phyloP scores from a whole-genome alignment of 2,329 filamentous ascomycete species.

The Colletotrichum chlorophyti region DNA sequence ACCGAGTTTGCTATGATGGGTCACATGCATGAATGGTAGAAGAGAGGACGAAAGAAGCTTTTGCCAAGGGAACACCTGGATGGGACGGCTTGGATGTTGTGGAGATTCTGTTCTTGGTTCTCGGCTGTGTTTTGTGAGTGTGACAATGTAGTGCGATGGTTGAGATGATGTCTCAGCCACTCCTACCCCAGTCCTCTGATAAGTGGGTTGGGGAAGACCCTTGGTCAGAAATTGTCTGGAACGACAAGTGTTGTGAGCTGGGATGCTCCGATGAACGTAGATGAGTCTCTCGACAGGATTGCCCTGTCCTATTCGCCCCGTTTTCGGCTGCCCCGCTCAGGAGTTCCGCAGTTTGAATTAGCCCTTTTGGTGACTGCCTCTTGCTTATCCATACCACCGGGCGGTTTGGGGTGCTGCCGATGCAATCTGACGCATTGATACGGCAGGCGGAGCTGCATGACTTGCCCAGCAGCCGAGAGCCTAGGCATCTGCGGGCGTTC shows the following conservation, averaged over 20 bases:
- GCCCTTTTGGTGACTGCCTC: neutral
- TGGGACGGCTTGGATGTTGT: neutral
- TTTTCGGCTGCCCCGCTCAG: constrained; percentile 16
- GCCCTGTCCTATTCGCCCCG: no score
- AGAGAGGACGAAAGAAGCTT: constrained; percentile 21
- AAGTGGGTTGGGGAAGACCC: no score
- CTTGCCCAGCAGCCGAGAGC: constrained; percentile 5
- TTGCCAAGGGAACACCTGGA: constrained; percentile 21
- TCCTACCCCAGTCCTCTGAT: no score
- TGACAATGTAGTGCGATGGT: neutral
- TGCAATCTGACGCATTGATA: constrained; percentile 3
- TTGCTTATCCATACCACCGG: neutral
- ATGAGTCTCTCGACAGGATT: no score
- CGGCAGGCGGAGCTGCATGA: neutral
- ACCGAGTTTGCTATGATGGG: neutral
- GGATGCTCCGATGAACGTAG: no score
- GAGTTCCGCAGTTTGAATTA: neutral
- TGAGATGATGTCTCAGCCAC: constrained; percentile 3
- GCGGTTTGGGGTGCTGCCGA: neutral
- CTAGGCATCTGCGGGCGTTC: neutral
- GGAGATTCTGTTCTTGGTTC: no score
- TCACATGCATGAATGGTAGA: neutral
- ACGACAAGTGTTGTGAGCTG: constrained; percentile 1
- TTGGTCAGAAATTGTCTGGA: neutral
- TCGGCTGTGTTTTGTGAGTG: no score